Percentiles rank a stretch among this genome's conserved stretches.
Evolutionary conservation across 805 yeast species (phyloP).

Genomic region (Teunomyces tritomae): DNA sequence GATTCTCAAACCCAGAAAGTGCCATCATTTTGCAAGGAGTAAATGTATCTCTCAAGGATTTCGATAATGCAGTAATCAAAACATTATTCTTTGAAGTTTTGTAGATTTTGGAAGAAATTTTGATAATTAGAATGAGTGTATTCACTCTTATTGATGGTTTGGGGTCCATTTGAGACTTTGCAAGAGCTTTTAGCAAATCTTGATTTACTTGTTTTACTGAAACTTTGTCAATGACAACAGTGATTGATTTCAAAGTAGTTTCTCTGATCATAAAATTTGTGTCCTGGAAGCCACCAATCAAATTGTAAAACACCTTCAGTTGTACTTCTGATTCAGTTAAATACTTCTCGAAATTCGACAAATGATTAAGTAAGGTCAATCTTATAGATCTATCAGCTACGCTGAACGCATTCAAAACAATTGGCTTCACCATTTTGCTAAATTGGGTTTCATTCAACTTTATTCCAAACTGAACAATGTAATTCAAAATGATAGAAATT

Average conservation of each 20-base stretch:
- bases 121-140: conserved; percentile 67
- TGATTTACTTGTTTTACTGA: conserved; percentile 81
- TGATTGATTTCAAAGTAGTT: conserved; percentile 68
- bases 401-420: conserved; percentile 59
- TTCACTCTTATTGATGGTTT: conserved; percentile 75
- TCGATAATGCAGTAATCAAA: conserved; percentile 80
- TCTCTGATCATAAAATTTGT: conserved; percentile 78
- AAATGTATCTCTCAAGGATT: conserved; percentile 77
- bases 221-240: conserved; percentile 60
- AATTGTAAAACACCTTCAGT: conserved; percentile 61
- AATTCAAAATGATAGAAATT: conserved; percentile 36
- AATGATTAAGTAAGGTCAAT: conserved; percentile 60
- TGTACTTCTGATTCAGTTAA: conserved; percentile 63
- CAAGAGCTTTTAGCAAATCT: conserved; percentile 75
- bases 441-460: conserved; percentile 33
- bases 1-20: conserved; percentile 64
- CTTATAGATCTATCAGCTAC: conserved; percentile 77
- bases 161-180: conserved; percentile 77
- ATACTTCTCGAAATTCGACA: conserved; percentile 52
- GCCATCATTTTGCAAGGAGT: conserved; percentile 75
- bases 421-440: conserved; percentile 50
- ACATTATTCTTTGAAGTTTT: conserved; percentile 62
- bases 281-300: conserved; percentile 83
- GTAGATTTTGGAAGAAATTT: conserved; percentile 60
- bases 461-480: conserved; percentile 37